Percentiles rank a stretch among this genome's conserved stretches.
Conservation (phyloP, 495 filamentous ascomycete genomes). For the Jackrogersella minutella region DNA sequence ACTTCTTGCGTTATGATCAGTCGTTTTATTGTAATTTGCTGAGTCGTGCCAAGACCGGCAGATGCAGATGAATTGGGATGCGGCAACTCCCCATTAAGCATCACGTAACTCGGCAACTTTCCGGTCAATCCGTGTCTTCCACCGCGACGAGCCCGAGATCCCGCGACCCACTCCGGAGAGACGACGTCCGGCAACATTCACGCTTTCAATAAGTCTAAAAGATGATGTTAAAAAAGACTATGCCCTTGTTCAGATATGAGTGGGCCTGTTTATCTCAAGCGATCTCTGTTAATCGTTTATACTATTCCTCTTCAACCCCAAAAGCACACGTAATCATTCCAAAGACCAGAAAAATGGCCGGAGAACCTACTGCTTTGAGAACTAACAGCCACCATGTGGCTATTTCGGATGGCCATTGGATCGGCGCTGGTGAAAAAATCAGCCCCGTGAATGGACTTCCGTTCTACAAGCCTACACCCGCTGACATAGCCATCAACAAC, state of each 20-base stretch:
- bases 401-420: not conserved
- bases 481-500: slow-evolving; percentile 4
- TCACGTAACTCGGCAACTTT: not conserved
- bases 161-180: not conserved
- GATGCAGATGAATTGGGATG: not conserved
- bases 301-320: not conserved
- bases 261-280: not conserved
- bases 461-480: slow-evolving; percentile 1
- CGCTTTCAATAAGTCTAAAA: not conserved
- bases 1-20: not conserved
- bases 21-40: not conserved
- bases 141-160: not conserved
- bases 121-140: not conserved
- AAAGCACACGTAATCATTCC: not conserved
- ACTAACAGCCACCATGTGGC: not conserved
- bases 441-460: not conserved
- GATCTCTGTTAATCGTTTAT: not conserved
- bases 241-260: not conserved
- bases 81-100: not conserved
- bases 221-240: not conserved
- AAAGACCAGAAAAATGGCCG: not conserved
- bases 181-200: not conserved
- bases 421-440: not conserved
- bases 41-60: not conserved
- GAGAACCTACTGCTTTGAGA: not conserved